Base-by-base conservation (phyloP, 148 eudicot species). In the Fagopyrum homotropicum region DNA sequence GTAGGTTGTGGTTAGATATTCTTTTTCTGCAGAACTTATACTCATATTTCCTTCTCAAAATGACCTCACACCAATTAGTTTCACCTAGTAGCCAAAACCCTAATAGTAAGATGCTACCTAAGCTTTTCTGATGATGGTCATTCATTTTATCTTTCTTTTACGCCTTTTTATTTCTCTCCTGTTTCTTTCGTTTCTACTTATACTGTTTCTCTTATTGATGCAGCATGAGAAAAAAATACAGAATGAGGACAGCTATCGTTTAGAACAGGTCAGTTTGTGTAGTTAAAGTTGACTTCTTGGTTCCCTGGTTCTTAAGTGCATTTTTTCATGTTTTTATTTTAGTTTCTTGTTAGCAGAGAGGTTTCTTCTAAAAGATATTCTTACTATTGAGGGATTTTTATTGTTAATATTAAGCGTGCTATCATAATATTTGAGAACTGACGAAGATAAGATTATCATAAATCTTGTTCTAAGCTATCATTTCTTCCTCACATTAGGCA, bases 181-280 rank as follows among this genome's bases (percentile, higher is more conserved):
- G 11, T 59, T 56, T 73, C 51, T 17, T 66, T 17, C 16, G 6
- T 59, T 56, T 68, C 9, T 45, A 10, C 52, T 51, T 17, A 14
- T 49, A 26, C 15, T 51, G 45, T 14, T 56, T 59, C 9, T 46
- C 26, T 17, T 35, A 5, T 12, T 85, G 75, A 47, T 86, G 83
- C 99, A 95, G 99, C 86, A 87, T 81, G 99, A 95, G 86, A 95
- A 92, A 80, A 85, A 30, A 60, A 90, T 89, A 66, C 99, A 89
- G 85, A 95, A 95, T 79, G 86, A 81, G 69, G 91, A 96, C 69
- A 74, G 73, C 59, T 96, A 96, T 66, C 98, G 99, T 63, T 90
- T 90, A 85, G 99, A 90, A 82, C 98, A 95, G 98, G 98, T 95
- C 85, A 6, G 22, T 43, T 59, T 75, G 51, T 74, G 61, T 40